Evolutionary conservation across 139 green algal species (phyloP), one percentile per base, ranked within the genome.

Genomic region (Parachlorella kessleri): DNA sequence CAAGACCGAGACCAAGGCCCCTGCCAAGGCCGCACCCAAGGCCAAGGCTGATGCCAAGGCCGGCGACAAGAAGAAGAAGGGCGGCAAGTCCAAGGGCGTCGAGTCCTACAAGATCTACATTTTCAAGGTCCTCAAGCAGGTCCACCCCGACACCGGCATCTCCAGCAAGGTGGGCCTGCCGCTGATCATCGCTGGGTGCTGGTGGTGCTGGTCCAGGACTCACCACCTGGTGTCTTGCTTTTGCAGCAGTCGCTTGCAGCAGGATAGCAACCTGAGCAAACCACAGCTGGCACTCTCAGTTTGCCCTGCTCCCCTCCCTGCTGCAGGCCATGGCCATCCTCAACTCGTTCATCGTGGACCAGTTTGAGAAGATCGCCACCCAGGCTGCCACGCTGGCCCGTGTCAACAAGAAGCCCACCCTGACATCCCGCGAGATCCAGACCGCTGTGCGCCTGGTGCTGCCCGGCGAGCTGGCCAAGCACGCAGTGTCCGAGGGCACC

Each of bases 141-240:
- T 99, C 82, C 95, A 99, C 91, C 95, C 95, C 65, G 95, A 99
- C 89, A 98, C 94, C 70, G 94, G 94, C 74, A 98, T 99, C 85
- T 93, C 83, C 87, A 94, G 85, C 87, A 98, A 98, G 93, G 95
- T n/a, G n/a, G n/a, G n/a, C n/a, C n/a, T n/a, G n/a, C n/a, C n/a
- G n/a, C n/a, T n/a, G n/a, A n/a, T n/a, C n/a, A n/a, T n/a, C n/a
- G n/a, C n/a, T n/a, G n/a, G n/a, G n/a, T n/a, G n/a, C n/a, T n/a
- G n/a, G n/a, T n/a, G n/a, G n/a, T n/a, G n/a, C n/a, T n/a, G n/a
- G n/a, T n/a, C n/a, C n/a, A n/a, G n/a, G n/a, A n/a, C n/a, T n/a
- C n/a, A n/a, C n/a, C n/a, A n/a, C n/a, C n/a, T n/a, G n/a, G n/a
- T n/a, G n/a, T n/a, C n/a, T n/a, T n/a, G n/a, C n/a, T n/a, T n/a